Conservation (phyloP, 352 stramenopile genomes). For the Phytophthora sansomeana region DNA sequence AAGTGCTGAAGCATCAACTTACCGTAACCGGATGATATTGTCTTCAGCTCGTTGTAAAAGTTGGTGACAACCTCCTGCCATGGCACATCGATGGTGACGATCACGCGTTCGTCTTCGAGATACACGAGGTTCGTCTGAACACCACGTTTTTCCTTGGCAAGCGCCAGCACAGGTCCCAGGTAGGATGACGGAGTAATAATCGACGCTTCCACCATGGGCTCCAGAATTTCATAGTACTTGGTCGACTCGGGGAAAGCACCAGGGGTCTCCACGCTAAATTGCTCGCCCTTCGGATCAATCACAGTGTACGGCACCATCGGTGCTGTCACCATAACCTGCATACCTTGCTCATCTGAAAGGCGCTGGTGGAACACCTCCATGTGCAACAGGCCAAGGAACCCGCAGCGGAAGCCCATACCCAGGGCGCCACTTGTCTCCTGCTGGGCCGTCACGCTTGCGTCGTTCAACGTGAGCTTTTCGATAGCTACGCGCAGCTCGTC, state of each 20-base stretch:
- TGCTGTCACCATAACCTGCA: constrained; percentile 97
- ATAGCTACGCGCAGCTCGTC: constrained; percentile 97
- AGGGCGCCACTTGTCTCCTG: constrained; percentile 95
- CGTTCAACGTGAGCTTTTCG: constrained; percentile 97
- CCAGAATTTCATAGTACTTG: constrained; percentile 90
- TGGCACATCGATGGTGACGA: constrained; percentile 95
- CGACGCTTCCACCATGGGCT: constrained; percentile 97
- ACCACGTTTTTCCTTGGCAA: constrained; percentile 92
- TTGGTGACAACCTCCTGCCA: constrained; percentile 99
- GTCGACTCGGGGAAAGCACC: constrained; percentile 83
- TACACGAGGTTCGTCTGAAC: constrained; percentile 94
- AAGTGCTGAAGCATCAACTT: constrained; percentile 22
- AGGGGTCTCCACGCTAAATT: constrained; percentile 71
- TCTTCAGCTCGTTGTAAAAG: constrained; percentile 99
- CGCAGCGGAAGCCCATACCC: constrained; percentile 96
- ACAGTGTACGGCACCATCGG: constrained; percentile 98
- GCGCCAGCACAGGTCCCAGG: constrained; percentile 94
- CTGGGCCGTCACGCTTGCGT: constrained; percentile 96
- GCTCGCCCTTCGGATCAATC: constrained; percentile 62
- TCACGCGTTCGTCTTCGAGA: constrained; percentile 95
- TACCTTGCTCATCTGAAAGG: constrained; percentile 97
- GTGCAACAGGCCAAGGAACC: constrained; percentile 98
- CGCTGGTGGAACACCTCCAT: constrained; percentile 99
- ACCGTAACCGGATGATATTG: constrained; percentile 95
- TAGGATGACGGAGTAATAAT: constrained; percentile 97